A percentile compares a stretch with the other conserved stretches of the same genome.
phyloP scores from a whole-genome alignment of 2,329 filamentous ascomycete genomes.

The Fusarium brevicatenulatum region DNA sequence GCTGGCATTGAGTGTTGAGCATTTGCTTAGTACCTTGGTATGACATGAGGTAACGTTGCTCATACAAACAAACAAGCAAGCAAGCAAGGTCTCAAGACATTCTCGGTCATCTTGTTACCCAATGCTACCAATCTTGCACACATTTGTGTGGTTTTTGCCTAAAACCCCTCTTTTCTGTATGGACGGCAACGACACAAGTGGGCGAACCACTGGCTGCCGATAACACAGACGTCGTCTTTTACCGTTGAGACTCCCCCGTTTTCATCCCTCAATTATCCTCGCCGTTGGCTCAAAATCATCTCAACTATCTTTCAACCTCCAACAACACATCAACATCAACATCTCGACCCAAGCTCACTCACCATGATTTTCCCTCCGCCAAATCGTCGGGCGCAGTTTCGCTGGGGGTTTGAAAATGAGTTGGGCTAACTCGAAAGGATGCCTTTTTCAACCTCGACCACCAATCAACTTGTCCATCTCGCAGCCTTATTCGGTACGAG shows the following conservation, averaged over 20 bases:
- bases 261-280: conserved; percentile 2
- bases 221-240: not conserved
- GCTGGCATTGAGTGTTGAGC: not conserved
- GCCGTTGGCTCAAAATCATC: not conserved
- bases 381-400: not conserved
- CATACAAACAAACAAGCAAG: not conserved
- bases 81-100: not conserved
- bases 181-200: conserved; percentile 2
- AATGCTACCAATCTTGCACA: not conserved
- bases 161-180: conserved; percentile 1
- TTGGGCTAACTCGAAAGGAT: conserved; percentile 15
- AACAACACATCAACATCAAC: not conserved
- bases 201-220: conserved; percentile 18
- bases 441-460: conserved; percentile 29
- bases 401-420: conserved; percentile 34
- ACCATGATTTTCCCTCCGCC: not conserved
- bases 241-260: not conserved
- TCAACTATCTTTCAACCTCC: conserved; percentile 5
- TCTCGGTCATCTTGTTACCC: not conserved
- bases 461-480: conserved; percentile 26
- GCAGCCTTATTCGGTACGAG: conserved; percentile 28
- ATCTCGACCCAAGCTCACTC: not conserved
- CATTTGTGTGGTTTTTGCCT: not conserved
- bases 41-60: not conserved
- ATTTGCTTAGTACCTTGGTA: not conserved